Base-by-base conservation (phyloP, 345 rosid species). In the Dipteronia sinensis region DNA sequence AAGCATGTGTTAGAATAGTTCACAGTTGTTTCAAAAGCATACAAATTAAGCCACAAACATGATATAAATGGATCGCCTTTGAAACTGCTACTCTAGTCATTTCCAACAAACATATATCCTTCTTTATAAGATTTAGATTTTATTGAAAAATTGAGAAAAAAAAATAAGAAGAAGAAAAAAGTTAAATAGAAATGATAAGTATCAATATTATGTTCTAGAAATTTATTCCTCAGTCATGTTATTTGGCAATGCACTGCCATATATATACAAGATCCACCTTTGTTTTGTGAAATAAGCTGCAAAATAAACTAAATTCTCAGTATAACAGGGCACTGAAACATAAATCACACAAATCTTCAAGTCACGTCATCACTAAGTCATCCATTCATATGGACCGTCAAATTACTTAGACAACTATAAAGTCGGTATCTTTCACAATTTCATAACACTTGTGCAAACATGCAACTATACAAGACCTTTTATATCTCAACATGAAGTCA, bases 1-100 rank as follows among this genome's bases (percentile, higher is more conserved):
- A 49, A 29, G 77, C 72, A 53, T 46, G 34, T 29, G 64, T 10
- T 38, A 76, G 47, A 56, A 22, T 27, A 77, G 38, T 23, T 49
- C 65, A 71, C 31, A 16, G 65, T 6, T 34, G 64, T 71, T 55
- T 25, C 75, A 29, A 10, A 34, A 56, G 2, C 51, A n/a, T 12
- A 8, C 75, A 72, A 55, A 72, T 13, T 38, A 68, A 34, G 71
- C 44, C 6, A 44, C 0, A 58, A 2, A 31, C 55, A 75, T 46
- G 59, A 9, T 16, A 19, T 34, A 53, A 42, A 71, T 13, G 65
- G 34, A 69, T 46, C 16, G 49, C 31, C 51, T 2, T 17, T 4
- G 25, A 6, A 73, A 61, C 46, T 73, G 68, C 40, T 44, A 62
- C 40, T 59, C 46, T 20, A 23, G 23, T 73, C 25, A 25, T 62